Base-by-base conservation (phyloP, 306 rosid genomes). In the Luffa aegyptiaca region DNA sequence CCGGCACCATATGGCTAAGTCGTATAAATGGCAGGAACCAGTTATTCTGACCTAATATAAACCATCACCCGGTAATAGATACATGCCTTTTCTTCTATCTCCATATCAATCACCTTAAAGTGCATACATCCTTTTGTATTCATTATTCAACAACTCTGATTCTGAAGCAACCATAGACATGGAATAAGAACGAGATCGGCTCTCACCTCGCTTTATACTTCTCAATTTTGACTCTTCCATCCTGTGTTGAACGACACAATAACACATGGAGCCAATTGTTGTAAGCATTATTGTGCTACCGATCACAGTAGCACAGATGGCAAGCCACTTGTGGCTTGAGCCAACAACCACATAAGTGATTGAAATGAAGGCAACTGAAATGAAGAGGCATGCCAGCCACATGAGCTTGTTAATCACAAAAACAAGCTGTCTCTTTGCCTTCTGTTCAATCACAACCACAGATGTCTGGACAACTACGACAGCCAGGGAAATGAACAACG, bases 341-440 rank as follows among this genome's bases (percentile, higher is more conserved):
- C 98, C 98, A 80, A 95, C 98, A 81, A 95, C 98, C 79, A 95
- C 88, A 80, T 84, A 95, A 3, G 97, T 85, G 80, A 95, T 93
- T 53, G 98, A 92, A 82, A 95, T 92, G 85, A 95, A 95, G 66
- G 98, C 97, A 64, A 90, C 79, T 12, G 98, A 92, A 82, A 95
- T 92, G 90, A 86, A 92, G 82, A 92, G 97, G 81, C 98, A 95
- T 75, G 98, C 98, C 85, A 91, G 79, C 98, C 98, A 94, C 98
- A 94, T 94, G 81, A 94, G 92, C 88, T 94, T 94, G 92, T 94
- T 94, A 53, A 94, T 94, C 83, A 94, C 97, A 82, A 94, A 94
- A 74, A 92, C 97, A 53, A 94, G 98, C 86, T 94, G 97, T 84
- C 79, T 91, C 84, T 94, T 94, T 8, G 97, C 95, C 86, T 88